These are phyloP conservation scores for Pythium dissimile DNA, from an alignment of 352 stramenopile genomes.

Conservation along the genomic window DNA sequence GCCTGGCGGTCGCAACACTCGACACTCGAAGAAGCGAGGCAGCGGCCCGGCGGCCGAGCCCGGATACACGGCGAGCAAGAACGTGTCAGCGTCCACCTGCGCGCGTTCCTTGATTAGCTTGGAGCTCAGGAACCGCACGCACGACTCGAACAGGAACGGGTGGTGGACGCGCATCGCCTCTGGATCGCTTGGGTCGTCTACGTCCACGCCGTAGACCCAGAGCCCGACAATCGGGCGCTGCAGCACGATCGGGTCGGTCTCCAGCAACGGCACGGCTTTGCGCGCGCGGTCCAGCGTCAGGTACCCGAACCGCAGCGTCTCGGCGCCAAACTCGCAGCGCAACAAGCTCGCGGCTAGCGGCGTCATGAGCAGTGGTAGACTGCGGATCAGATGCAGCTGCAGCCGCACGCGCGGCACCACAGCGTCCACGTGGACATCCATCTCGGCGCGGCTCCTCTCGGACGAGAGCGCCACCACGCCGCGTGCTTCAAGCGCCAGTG, in stretches of 20 bases:
- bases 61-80: slow-evolving; percentile 66
- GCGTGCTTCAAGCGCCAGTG: background rate
- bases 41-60: slow-evolving; percentile 28
- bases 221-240: slow-evolving; percentile 67
- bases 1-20: slow-evolving; percentile 15
- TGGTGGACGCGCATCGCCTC: slow-evolving; percentile 36
- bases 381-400: slow-evolving; percentile 57
- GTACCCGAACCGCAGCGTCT: slow-evolving; percentile 46
- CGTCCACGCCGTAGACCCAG: slow-evolving; percentile 65
- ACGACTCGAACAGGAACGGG: slow-evolving; percentile 58
- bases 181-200: slow-evolving; percentile 34
- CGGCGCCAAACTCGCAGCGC: slow-evolving; percentile 45
- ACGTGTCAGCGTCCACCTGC: slow-evolving; percentile 46
- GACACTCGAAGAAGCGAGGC: slow-evolving; percentile 75
- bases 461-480: background rate
- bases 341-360: slow-evolving; percentile 59
- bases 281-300: slow-evolving; percentile 71
- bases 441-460: slow-evolving; percentile 14
- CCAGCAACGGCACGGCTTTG: slow-evolving; percentile 70
- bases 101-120: slow-evolving; percentile 57
- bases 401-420: slow-evolving; percentile 38
- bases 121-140: slow-evolving; percentile 49
- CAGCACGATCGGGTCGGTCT: slow-evolving; percentile 64
- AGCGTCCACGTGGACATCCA: slow-evolving; percentile 25
- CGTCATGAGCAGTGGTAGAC: slow-evolving; percentile 73